Conservation (phyloP, 2,329 filamentous ascomycete genomes). For the Rhynchosporium agropyri region DNA sequence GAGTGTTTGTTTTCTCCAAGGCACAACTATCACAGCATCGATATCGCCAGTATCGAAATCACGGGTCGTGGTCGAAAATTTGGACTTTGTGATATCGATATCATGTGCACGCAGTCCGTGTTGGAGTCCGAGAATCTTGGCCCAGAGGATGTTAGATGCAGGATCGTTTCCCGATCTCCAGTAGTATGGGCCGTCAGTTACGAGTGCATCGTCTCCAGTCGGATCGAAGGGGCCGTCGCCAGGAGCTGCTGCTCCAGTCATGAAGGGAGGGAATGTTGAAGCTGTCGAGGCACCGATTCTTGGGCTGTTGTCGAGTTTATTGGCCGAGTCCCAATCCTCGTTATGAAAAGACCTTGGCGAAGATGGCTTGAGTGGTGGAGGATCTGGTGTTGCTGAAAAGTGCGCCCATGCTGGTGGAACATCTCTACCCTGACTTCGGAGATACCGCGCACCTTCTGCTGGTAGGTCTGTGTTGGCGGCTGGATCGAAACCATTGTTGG, state of each 20-base stretch:
- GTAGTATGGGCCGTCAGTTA: not conserved
- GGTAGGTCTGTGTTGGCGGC: no score
- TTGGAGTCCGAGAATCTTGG: not conserved
- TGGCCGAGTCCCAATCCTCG: no score
- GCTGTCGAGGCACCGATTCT: not conserved
- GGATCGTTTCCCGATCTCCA: not conserved
- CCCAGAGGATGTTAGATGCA: not conserved
- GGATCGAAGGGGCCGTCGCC: not conserved
- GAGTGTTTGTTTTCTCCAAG: not conserved
- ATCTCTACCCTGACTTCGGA: no score
- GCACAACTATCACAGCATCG: not conserved
- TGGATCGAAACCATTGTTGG: no score
- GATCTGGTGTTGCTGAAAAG: no score
- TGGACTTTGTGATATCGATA: not conserved
- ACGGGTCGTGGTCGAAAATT: not conserved
- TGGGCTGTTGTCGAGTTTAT: no score
- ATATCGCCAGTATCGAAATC: not conserved
- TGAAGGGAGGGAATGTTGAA: not conserved
- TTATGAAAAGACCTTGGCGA: no score
- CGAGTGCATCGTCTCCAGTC: not conserved
- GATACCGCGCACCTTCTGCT: no score
- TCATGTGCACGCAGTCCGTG: not conserved
- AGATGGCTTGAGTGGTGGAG: no score
- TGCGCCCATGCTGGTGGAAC: no score
- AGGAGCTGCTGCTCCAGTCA: not conserved